Evolutionary conservation across 1,284 basidiomycete genomes (phyloP).

Genomic region (Cutaneotrichosporon sp.): DNA sequence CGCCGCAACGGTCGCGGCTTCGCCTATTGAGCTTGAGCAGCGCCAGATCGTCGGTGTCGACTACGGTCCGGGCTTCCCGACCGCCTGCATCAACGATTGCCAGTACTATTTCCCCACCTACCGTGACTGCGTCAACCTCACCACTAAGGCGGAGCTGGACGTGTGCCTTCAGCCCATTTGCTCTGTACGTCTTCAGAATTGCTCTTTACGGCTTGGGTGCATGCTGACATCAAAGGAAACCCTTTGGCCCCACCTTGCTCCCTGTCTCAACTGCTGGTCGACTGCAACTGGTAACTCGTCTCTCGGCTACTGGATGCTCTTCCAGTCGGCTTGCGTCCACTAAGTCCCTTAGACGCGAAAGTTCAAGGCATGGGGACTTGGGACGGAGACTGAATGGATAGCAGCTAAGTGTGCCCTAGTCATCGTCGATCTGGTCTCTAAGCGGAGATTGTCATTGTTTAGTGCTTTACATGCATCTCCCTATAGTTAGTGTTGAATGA

Average conservation of each 20-base stretch:
- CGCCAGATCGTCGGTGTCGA: no score
- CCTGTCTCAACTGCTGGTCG: not conserved
- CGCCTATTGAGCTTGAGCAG: not conserved
- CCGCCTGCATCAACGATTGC: not conserved
- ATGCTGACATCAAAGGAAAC: not conserved
- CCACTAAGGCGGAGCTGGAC: not conserved
- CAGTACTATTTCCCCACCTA: not conserved
- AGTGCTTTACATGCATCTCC: no score
- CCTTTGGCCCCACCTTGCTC: not conserved
- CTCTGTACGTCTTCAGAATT: no score
- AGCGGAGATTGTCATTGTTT: no score
- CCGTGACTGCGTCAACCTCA: not conserved
- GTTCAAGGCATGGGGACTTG: not conserved
- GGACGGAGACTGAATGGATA: no score
- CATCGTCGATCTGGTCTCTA: no score
- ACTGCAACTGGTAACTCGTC: not conserved
- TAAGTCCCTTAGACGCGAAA: not conserved
- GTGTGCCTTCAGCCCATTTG: not conserved
- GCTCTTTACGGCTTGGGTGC: no score
- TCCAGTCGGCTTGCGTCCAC: not conserved
- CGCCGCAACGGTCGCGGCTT: not conserved
- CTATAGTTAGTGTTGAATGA: no score
- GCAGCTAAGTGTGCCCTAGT: no score
- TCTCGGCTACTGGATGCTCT: not conserved
- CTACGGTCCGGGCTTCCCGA: conserved; percentile 2